Conservation (phyloP, 2,329 filamentous ascomycete genomes). For the Fusarium marasasianum region DNA sequence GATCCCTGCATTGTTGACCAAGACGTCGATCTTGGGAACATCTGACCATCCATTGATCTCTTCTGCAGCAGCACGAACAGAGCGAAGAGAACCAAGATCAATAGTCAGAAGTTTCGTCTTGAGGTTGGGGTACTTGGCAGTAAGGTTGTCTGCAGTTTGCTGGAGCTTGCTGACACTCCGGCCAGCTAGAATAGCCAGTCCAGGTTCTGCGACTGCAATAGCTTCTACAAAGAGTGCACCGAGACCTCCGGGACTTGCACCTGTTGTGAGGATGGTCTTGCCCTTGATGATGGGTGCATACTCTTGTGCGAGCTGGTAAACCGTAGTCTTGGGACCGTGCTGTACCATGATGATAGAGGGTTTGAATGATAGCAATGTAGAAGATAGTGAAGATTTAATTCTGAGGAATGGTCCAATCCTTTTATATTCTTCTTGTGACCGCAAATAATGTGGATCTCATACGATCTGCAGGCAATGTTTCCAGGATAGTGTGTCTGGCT, state of each 20-base stretch:
- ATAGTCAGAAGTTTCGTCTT: neutral
- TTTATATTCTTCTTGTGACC: neutral
- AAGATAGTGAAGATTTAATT: neutral
- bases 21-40: neutral
- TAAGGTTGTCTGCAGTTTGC: neutral
- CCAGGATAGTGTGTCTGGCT: neutral
- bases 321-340: neutral
- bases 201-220: neutral
- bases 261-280: slow-evolving; percentile 11
- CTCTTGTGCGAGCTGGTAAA: slow-evolving; percentile 5
- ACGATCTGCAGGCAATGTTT: neutral
- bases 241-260: slow-evolving; percentile 4
- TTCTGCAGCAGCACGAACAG: neutral
- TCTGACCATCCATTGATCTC: neutral
- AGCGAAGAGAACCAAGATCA: neutral
- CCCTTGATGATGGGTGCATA: slow-evolving; percentile 2
- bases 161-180: slow-evolving; percentile 6
- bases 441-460: neutral
- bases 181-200: neutral
- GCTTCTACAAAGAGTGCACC: neutral
- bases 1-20: slow-evolving; percentile 7
- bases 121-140: neutral
- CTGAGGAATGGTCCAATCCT: neutral
- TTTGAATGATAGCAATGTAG: neutral
- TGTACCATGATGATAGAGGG: neutral